These are phyloP conservation scores for Aleurites moluccanus DNA, from an alignment of 441 rosid species.

Conservation along the genomic window DNA sequence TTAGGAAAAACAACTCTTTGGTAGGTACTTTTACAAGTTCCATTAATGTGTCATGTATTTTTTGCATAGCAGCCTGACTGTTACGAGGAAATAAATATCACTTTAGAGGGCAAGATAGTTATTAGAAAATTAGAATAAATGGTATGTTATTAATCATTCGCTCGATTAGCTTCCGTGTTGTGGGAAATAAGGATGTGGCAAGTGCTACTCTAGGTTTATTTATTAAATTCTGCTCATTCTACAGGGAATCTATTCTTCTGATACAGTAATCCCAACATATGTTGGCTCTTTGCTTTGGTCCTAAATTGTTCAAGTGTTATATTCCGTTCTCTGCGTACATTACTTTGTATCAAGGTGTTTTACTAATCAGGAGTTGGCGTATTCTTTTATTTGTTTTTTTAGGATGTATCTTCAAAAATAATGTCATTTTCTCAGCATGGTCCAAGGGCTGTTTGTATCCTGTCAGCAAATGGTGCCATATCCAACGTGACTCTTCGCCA, in stretches of 20 bases:
- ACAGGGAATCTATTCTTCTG: neutral
- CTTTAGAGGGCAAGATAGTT: neutral
- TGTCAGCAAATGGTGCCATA: conserved; percentile 65
- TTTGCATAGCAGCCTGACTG: neutral
- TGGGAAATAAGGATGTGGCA: conserved; percentile 9
- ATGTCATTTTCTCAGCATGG: conserved; percentile 48
- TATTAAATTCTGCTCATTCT: neutral
- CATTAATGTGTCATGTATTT: neutral
- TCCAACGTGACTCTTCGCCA: conserved; percentile 69
- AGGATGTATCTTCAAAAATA: conserved; percentile 47
- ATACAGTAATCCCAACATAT: neutral
- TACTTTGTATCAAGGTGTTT: neutral
- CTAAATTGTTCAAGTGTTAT: neutral
- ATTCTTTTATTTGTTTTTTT: conserved; percentile 4
- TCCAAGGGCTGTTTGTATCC: conserved; percentile 52
- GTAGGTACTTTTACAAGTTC: neutral
- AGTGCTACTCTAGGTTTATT: conserved; percentile 1
- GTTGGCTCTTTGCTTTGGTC: neutral
- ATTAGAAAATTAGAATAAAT: neutral
- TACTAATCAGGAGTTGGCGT: neutral
- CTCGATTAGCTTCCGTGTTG: neutral
- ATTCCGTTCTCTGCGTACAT: neutral
- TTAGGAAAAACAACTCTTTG: too few relatives aligned
- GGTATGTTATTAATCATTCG: neutral
- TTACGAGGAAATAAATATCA: neutral